phyloP scores from a whole-genome alignment of 2,329 filamentous ascomycete genomes.

The Ophiocordyceps australis region DNA sequence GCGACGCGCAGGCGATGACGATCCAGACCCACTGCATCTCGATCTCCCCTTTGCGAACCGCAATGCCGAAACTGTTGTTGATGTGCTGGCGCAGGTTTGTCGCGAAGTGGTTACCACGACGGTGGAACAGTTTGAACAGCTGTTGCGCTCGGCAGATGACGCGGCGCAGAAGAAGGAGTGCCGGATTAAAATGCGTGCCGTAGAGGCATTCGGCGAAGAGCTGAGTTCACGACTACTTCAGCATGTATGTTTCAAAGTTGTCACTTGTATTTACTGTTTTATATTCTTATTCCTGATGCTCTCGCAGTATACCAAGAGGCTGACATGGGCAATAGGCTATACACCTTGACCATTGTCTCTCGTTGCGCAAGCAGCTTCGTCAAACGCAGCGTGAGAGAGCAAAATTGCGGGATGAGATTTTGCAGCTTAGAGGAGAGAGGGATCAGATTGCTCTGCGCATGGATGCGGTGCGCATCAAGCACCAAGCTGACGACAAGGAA shows the following conservation, averaged over 20 bases:
- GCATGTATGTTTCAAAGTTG: conserved; percentile 22
- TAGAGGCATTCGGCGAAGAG: conserved; percentile 41
- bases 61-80: conserved; percentile 39
- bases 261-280: no score
- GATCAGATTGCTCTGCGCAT: conserved; percentile 44
- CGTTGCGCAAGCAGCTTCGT: conserved; percentile 37
- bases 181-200: conserved; percentile 32
- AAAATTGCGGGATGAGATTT: conserved; percentile 37
- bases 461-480: conserved; percentile 41
- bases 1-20: conserved; percentile 19
- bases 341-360: conserved; percentile 38
- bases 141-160: conserved; percentile 18
- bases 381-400: conserved; percentile 39
- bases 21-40: conserved; percentile 24
- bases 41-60: conserved; percentile 35
- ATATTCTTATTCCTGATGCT: no score
- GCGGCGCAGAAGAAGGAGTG: conserved; percentile 31
- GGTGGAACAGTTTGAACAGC: conserved; percentile 26
- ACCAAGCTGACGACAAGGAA: conserved; percentile 34
- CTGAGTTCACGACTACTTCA: conserved; percentile 35
- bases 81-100: conserved; percentile 43
- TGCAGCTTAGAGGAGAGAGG: conserved; percentile 37
- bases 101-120: conserved; percentile 37
- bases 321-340: conserved; percentile 25
- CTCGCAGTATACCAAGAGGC: not conserved